phyloP scores from a whole-genome alignment of 768 basidiomycete genomes.

The Serendipita sp. region DNA sequence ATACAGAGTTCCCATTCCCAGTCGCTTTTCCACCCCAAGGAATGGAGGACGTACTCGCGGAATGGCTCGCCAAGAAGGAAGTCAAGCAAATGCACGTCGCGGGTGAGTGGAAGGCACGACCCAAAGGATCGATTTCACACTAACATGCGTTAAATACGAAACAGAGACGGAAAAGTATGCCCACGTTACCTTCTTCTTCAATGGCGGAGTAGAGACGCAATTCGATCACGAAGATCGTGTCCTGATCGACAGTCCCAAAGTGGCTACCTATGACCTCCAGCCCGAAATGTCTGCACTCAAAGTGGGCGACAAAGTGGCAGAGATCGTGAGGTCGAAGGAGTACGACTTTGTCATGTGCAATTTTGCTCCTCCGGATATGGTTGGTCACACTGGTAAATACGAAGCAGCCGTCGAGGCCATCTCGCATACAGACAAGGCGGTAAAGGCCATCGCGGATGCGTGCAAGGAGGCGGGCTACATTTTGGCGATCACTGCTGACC shows the following conservation, averaged over 20 bases:
- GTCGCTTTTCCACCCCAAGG: slow-evolving; percentile 86
- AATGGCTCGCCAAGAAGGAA: slow-evolving; percentile 68
- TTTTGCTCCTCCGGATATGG: slow-evolving; percentile 96
- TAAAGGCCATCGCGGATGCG: slow-evolving; percentile 73
- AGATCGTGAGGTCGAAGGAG: slow-evolving; percentile 48
- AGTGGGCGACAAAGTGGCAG: slow-evolving; percentile 86
- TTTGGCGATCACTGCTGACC: slow-evolving; percentile 78
- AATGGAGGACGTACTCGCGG: slow-evolving; percentile 90
- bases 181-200: slow-evolving; percentile 97
- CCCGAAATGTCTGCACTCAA: slow-evolving; percentile 79
- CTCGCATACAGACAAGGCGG: slow-evolving; percentile 73
- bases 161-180: slow-evolving; percentile 95
- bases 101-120: slow-evolving; percentile 25
- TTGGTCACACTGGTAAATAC: slow-evolving; percentile 83
- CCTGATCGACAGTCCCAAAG: slow-evolving; percentile 85
- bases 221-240: slow-evolving; percentile 66
- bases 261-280: slow-evolving; percentile 83
- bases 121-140: not conserved
- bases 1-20: slow-evolving; percentile 74
- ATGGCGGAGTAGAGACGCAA: slow-evolving; percentile 88
- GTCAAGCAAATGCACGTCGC: slow-evolving; percentile 81
- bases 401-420: slow-evolving; percentile 86
- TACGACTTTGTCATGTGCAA: slow-evolving; percentile 95
- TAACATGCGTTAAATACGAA: not conserved
- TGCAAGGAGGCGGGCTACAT: slow-evolving; percentile 76